Evolutionary conservation across 2,329 filamentous ascomycete genomes (phyloP).

Genomic region (Arthrinium puccinioides): DNA sequence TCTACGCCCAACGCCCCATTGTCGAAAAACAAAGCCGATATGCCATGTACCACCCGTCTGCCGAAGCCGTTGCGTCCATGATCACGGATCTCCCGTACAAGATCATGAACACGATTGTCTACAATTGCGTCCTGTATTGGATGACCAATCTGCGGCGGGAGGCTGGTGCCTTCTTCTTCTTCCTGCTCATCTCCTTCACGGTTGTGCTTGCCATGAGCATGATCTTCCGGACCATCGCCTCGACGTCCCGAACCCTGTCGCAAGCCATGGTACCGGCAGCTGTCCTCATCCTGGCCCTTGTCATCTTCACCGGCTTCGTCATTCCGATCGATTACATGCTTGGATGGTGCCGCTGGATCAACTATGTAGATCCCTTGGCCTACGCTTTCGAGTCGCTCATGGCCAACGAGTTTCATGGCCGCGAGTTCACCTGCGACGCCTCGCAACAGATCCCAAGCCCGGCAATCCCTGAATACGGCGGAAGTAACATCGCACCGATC

Average conservation of each 20-base stretch:
- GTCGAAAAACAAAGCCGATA: slow-evolving; percentile 84
- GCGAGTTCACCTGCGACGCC: slow-evolving; percentile 44
- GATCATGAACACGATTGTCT: slow-evolving; percentile 60
- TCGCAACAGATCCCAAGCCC: slow-evolving; percentile 29
- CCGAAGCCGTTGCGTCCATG: slow-evolving; percentile 78
- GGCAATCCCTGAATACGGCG: slow-evolving; percentile 6
- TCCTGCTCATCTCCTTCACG: slow-evolving; percentile 65
- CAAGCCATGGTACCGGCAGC: slow-evolving; percentile 51
- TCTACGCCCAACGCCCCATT: slow-evolving; percentile 82
- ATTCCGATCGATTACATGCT: slow-evolving; percentile 60
- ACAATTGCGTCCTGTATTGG: slow-evolving; percentile 79
- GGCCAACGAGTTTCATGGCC: slow-evolving; percentile 70
- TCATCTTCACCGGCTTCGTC: slow-evolving; percentile 64
- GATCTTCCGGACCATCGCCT: slow-evolving; percentile 72
- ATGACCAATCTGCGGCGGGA: slow-evolving; percentile 72
- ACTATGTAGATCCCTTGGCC: slow-evolving; percentile 67
- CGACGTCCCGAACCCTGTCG: slow-evolving; percentile 61
- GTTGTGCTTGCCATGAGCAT: slow-evolving; percentile 73
- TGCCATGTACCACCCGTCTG: slow-evolving; percentile 79
- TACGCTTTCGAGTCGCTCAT: slow-evolving; percentile 75
- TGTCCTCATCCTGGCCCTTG: slow-evolving; percentile 53
- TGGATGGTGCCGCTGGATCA: slow-evolving; percentile 74
- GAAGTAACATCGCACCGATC: slow-evolving; percentile 17
- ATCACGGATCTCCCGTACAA: slow-evolving; percentile 79
- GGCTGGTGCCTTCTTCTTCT: slow-evolving; percentile 73